phyloP scores from a whole-genome alignment of 257 asterid species.

The Solanum chilense region DNA sequence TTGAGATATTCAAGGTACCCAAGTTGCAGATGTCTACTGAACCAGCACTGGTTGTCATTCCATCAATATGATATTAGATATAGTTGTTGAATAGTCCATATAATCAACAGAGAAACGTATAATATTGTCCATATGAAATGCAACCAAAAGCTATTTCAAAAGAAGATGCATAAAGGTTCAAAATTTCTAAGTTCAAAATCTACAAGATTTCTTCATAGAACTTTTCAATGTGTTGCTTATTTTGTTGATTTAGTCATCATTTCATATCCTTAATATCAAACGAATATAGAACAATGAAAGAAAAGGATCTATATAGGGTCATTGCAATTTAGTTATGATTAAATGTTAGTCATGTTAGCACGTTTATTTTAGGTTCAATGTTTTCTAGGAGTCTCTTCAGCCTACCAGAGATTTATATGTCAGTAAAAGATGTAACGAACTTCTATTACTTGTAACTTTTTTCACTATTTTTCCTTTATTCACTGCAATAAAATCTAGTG shows the following conservation, averaged over 20 bases:
- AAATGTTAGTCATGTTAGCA: not conserved
- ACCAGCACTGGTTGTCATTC: constrained; percentile 8
- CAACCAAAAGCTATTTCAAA: not conserved
- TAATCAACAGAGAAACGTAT: not conserved
- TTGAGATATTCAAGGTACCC: constrained; percentile 24
- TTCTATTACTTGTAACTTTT: not conserved
- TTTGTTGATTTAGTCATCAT: not conserved
- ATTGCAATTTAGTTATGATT: not conserved
- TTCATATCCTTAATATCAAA: not conserved
- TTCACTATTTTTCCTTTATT: not conserved
- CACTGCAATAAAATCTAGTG: not conserved
- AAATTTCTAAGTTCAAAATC: not conserved
- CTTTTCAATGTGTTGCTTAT: not conserved
- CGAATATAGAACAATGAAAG: not conserved
- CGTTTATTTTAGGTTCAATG: not conserved
- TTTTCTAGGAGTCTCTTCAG: not conserved
- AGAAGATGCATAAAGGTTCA: not conserved
- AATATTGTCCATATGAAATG: not conserved
- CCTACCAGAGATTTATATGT: not conserved
- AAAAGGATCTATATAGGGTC: not conserved
- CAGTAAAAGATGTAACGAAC: not conserved
- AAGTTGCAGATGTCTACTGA: constrained; percentile 26
- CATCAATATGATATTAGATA: not conserved
- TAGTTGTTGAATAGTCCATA: not conserved
- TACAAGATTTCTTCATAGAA: not conserved